Evolutionary conservation across 306 rosid genomes (phyloP).

Genomic region (Cucumis cinereus): DNA sequence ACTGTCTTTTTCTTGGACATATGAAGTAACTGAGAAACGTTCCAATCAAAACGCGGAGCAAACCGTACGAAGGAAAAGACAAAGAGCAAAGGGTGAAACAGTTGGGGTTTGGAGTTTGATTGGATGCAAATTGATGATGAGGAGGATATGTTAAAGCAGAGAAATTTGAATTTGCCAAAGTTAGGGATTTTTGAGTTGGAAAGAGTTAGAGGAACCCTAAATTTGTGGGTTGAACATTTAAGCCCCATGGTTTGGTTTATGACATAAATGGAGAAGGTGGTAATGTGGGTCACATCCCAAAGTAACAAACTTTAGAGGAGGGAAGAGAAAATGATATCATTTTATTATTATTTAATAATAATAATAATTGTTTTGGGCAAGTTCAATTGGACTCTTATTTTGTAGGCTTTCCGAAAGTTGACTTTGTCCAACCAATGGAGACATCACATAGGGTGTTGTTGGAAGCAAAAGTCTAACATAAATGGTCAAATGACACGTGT

Average conservation of each 20-base stretch:
- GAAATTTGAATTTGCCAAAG: not conserved
- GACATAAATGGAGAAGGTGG: not conserved
- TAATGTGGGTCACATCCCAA: not conserved
- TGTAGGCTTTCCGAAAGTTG: conserved; percentile 5
- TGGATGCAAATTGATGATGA: not conserved
- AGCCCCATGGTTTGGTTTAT: not conserved
- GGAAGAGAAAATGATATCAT: not conserved
- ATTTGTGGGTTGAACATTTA: not conserved
- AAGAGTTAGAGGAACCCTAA: not conserved
- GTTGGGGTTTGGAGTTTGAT: not conserved
- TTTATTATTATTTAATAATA: not conserved
- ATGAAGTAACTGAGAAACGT: too few species aligned
- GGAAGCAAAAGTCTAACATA: not conserved
- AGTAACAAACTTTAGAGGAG: not conserved
- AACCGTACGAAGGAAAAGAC: not conserved
- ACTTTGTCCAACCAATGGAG: not conserved
- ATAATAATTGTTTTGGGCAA: not conserved
- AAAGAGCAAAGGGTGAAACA: too few species aligned
- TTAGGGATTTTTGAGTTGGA: not conserved
- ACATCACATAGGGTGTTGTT: not conserved
- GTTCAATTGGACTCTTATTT: not conserved
- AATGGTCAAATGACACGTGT: not conserved
- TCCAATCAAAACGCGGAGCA: not conserved
- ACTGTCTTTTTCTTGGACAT: too few species aligned
- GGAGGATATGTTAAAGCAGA: not conserved